phyloP scores from a whole-genome alignment of 352 stramenopile species.

The Pythium guiyangense region DNA sequence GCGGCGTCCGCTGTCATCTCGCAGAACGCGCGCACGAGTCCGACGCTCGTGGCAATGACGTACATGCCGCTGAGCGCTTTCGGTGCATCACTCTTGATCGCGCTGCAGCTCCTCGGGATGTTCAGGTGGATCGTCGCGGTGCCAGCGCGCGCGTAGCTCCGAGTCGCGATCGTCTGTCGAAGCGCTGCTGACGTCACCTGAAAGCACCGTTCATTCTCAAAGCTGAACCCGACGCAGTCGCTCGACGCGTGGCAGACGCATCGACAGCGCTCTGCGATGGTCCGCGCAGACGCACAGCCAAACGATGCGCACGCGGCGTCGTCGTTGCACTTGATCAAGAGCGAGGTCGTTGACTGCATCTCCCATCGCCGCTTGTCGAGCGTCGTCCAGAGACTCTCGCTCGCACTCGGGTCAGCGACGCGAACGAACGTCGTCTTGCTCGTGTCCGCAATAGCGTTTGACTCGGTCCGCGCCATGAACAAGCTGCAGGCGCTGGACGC shows the following conservation, averaged over 20 bases:
- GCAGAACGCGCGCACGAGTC: slow-evolving; percentile 41
- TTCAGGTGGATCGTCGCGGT: slow-evolving; percentile 39
- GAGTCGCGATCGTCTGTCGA: slow-evolving; percentile 28
- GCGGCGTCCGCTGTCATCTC: slow-evolving; percentile 45
- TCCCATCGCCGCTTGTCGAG: slow-evolving; percentile 32
- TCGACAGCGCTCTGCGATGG: slow-evolving; percentile 34
- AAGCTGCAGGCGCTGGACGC: slow-evolving; percentile 31
- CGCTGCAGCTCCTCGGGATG: slow-evolving; percentile 41
- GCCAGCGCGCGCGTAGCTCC: slow-evolving; percentile 24
- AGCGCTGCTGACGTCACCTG: slow-evolving; percentile 27
- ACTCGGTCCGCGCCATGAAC: slow-evolving; percentile 34
- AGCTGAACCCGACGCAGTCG: slow-evolving; percentile 38
- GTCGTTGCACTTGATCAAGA: slow-evolving; percentile 26
- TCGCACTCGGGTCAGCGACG: slow-evolving; percentile 18
- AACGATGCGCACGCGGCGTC: slow-evolving; percentile 19
- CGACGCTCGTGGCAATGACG: slow-evolving; percentile 35
- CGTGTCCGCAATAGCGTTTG: slow-evolving; percentile 19
- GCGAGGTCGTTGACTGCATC: slow-evolving; percentile 21
- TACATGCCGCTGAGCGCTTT: slow-evolving; percentile 30
- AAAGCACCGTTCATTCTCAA: slow-evolving; percentile 35
- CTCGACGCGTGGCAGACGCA: slow-evolving; percentile 30
- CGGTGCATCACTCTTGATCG: slow-evolving; percentile 37
- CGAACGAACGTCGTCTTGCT: slow-evolving; percentile 22
- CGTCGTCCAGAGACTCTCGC: slow-evolving; percentile 37
- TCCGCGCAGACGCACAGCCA: slow-evolving; percentile 25